Conservation (phyloP, 2,329 filamentous ascomycete species). For the Didymosphaeria variabile region DNA sequence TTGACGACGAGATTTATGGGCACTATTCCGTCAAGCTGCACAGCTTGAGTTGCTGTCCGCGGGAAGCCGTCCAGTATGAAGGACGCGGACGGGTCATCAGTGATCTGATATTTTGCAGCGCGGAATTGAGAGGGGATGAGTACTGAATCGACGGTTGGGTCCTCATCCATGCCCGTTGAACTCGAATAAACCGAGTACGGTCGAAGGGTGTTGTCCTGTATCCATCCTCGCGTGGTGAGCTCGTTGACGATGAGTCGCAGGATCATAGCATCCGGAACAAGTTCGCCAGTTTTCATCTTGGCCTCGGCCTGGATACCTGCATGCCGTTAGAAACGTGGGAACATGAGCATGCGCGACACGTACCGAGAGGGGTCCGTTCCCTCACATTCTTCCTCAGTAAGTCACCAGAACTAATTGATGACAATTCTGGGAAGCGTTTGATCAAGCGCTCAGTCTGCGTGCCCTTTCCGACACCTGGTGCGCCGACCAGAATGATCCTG, state of each 20-base stretch:
- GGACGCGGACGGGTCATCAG: conserved; percentile 79
- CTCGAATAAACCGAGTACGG: conserved; percentile 57
- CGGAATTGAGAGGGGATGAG: conserved; percentile 52
- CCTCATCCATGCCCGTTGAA: conserved; percentile 38
- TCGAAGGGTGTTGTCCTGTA: conserved; percentile 62
- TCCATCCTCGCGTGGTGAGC: conserved; percentile 85
- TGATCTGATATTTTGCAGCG: conserved; percentile 54
- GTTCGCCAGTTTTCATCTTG: conserved; percentile 84
- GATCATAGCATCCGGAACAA: conserved; percentile 94
- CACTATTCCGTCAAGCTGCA: conserved; percentile 78
- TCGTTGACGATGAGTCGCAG: conserved; percentile 92
- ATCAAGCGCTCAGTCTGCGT: conserved; percentile 93
- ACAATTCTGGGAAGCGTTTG: conserved; percentile 84
- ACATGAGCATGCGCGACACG: conserved; percentile 18
- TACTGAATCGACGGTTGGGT: conserved; percentile 51
- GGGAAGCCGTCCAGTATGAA: conserved; percentile 98
- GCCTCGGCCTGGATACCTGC: conserved; percentile 88
- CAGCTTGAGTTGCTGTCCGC: conserved; percentile 82
- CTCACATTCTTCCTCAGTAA: conserved; percentile 92
- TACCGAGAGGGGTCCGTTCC: conserved; percentile 84
- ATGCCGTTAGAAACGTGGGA: conserved; percentile 25
- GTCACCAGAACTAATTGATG: conserved; percentile 93
- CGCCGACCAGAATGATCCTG: conserved; percentile 92
- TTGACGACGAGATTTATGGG: conserved; percentile 96
- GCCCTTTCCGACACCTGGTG: conserved; percentile 96